phyloP scores from a whole-genome alignment of 345 rosid genomes.

The Citrus unshiu region DNA sequence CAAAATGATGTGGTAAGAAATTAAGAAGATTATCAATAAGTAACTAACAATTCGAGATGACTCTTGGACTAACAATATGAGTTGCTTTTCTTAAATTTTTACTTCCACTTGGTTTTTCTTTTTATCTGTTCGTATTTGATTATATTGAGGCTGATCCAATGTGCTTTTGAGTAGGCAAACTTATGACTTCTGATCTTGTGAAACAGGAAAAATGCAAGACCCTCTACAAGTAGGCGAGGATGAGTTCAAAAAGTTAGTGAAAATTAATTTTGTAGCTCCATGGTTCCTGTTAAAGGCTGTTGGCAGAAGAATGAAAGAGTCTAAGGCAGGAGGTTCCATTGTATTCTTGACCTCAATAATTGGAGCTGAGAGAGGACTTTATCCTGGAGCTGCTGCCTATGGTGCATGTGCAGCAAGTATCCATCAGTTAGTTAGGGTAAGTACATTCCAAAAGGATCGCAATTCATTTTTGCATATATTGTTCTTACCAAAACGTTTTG shows the following conservation, averaged over 20 bases:
- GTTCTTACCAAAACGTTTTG: neutral
- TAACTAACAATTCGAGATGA: neutral
- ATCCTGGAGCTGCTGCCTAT: slow-evolving; percentile 82
- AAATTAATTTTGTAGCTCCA: slow-evolving; percentile 65
- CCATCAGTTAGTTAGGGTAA: slow-evolving; percentile 80
- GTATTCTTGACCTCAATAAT: slow-evolving; percentile 58
- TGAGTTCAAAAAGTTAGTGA: slow-evolving; percentile 55
- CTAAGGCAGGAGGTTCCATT: slow-evolving; percentile 64
- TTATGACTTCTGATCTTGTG: slow-evolving; percentile 12
- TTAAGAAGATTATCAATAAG: neutral
- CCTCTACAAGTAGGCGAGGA: slow-evolving; percentile 50
- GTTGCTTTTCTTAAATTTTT: neutral
- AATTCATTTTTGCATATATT: neutral
- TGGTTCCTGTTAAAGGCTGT: slow-evolving; percentile 83
- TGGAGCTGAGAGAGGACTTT: slow-evolving; percentile 78
- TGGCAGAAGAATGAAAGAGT: slow-evolving; percentile 59
- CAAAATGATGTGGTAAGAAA: neutral
- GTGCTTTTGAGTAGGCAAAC: neutral
- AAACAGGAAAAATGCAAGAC: slow-evolving; percentile 69
- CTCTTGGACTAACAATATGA: neutral
- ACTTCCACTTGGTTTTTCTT: neutral
- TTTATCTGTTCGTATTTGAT: neutral
- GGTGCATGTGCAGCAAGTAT: slow-evolving; percentile 72
- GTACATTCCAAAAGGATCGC: neutral
- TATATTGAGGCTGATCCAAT: neutral